These are phyloP conservation scores for Claviceps purpurea DNA, from an alignment of 2,329 filamentous ascomycete genomes.

Conservation along the genomic window DNA sequence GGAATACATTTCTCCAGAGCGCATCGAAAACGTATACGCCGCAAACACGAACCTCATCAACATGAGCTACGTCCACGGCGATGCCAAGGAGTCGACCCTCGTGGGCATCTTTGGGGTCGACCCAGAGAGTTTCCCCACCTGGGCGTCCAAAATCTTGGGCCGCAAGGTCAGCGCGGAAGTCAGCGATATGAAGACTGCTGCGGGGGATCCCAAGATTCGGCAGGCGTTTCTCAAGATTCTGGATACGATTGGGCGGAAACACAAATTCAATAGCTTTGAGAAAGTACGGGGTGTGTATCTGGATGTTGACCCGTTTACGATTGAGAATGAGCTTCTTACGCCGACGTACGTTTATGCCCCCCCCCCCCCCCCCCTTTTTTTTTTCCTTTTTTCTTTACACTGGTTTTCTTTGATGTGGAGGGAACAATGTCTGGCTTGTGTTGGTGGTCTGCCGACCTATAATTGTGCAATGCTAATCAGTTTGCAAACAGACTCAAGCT, in stretches of 20 bases:
- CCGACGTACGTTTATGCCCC: constrained; percentile 55
- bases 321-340: constrained; percentile 83
- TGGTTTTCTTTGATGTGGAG: neutral
- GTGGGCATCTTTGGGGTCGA: constrained; percentile 84
- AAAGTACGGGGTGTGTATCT: constrained; percentile 61
- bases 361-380: neutral
- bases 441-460: too few species aligned
- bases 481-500: constrained; percentile 36
- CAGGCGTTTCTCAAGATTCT: constrained; percentile 67
- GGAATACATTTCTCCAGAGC: constrained; percentile 95
- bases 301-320: constrained; percentile 76
- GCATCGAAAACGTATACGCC: constrained; percentile 88
- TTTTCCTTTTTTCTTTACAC: neutral
- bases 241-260: constrained; percentile 62
- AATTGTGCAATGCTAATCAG: constrained; percentile 8
- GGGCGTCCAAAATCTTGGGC: constrained; percentile 64
- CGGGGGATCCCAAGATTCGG: constrained; percentile 55
- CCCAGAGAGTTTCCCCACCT: constrained; percentile 69
- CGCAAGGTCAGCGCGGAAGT: constrained; percentile 52
- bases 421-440: too few species aligned
- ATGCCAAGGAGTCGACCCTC: constrained; percentile 65
- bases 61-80: constrained; percentile 82
- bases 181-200: constrained; percentile 52
- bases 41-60: constrained; percentile 66
- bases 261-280: constrained; percentile 90